Percentiles rank a stretch among this genome's conserved stretches.
Conservation (phyloP, 257 asterid species). For the Nicotiana otophora region DNA sequence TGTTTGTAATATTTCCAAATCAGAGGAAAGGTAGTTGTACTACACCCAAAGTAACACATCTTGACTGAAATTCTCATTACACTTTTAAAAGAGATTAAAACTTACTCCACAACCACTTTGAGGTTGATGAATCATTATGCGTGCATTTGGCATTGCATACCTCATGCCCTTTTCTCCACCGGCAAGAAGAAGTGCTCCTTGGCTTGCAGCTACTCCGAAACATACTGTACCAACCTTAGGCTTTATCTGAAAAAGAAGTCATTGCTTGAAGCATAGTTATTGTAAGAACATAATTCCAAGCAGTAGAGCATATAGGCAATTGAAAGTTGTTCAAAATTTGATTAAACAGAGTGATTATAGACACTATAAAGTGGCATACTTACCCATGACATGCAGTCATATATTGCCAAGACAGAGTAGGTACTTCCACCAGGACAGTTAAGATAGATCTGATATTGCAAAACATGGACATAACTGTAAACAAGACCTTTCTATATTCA, state of each 20-base stretch:
- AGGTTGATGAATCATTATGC: constrained; percentile 96
- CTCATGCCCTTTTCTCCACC: constrained; percentile 99
- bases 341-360: constrained; percentile 1
- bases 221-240: constrained; percentile 98
- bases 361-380: constrained; percentile 19
- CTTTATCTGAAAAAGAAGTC: constrained; percentile 55
- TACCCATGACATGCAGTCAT: constrained; percentile 99
- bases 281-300: constrained; percentile 10
- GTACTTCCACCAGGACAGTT: constrained; percentile 97
- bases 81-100: neutral
- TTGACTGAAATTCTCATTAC: neutral
- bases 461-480: neutral
- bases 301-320: neutral
- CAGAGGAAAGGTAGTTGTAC: neutral
- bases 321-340: neutral
- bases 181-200: constrained; percentile 94
- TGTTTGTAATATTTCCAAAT: neutral
- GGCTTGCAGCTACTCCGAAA: constrained; percentile 94
- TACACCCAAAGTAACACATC: neutral
- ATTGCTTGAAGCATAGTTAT: constrained; percentile 15
- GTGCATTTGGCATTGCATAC: constrained; percentile 95
- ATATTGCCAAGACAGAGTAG: constrained; percentile 83
- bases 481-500: neutral
- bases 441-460: constrained; percentile 59
- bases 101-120: constrained; percentile 95